Evolutionary conservation across 257 asterid genomes (phyloP).

Genomic region (Misopates orontium): DNA sequence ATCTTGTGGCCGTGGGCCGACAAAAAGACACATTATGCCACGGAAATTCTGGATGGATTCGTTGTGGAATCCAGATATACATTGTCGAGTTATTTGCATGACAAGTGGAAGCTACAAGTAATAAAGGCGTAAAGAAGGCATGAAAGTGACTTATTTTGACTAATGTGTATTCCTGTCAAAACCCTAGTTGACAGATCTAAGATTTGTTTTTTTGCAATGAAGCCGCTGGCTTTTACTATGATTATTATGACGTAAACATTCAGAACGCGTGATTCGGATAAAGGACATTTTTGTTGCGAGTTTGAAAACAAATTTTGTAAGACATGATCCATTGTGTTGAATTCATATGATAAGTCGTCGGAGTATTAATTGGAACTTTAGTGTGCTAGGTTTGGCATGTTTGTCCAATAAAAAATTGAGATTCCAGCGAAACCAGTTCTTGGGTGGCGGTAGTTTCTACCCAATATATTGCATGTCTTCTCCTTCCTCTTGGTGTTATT

Average conservation of each 20-base stretch:
- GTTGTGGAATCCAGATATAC: background rate
- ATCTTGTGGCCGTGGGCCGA: background rate
- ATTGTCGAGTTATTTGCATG: background rate
- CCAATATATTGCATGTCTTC: background rate
- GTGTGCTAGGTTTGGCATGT: background rate
- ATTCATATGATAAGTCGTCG: background rate
- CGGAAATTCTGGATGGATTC: background rate
- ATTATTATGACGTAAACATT: conserved; percentile 1
- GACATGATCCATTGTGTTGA: conserved; percentile 1
- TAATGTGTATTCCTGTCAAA: background rate
- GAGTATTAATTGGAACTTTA: background rate
- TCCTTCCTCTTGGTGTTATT: background rate
- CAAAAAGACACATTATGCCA: background rate
- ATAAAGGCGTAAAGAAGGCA: background rate
- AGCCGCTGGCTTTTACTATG: background rate
- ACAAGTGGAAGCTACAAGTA: background rate
- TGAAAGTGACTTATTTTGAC: background rate
- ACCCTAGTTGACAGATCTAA: background rate
- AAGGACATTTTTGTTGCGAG: background rate
- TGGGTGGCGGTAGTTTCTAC: background rate
- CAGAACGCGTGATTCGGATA: background rate
- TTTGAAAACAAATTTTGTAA: background rate
- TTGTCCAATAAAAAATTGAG: background rate
- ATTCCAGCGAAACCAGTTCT: background rate
- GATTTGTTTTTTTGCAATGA: background rate